A percentile compares a stretch with the other conserved stretches of the same genome.
phyloP scores from a whole-genome alignment of 192 early-diverging fungal genomes.

The Rhizoclosmatium sp. region DNA sequence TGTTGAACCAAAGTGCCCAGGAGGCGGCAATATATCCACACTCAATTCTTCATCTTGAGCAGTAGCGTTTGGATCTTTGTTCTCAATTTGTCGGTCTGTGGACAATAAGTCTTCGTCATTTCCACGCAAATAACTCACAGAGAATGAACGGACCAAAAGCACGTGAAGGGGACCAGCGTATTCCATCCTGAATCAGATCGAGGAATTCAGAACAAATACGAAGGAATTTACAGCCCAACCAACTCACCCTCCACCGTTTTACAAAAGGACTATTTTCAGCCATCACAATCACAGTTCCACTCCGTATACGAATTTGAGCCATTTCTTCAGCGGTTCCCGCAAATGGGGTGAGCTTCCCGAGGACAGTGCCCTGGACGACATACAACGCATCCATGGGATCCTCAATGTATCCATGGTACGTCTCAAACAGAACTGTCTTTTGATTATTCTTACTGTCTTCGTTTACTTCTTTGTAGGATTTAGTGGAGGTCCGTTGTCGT shows the following conservation, averaged over 20 bases:
- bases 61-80: too few species aligned
- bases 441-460: too few species aligned
- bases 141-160: not conserved
- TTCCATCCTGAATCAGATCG: not conserved
- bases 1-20: too few species aligned
- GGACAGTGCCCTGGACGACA: not conserved
- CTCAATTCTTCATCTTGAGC: too few species aligned
- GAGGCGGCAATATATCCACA: too few species aligned
- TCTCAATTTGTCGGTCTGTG: too few species aligned
- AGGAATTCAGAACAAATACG: not conserved
- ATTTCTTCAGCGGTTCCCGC: not conserved
- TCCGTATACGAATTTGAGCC: not conserved
- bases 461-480: too few species aligned
- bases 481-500: too few species aligned
- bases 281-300: not conserved
- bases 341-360: not conserved
- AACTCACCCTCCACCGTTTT: slow-evolving; percentile 1
- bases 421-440: not conserved
- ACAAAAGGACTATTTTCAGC: not conserved
- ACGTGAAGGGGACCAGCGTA: not conserved
- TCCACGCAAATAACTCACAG: not conserved
- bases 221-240: too few species aligned
- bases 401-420: not conserved
- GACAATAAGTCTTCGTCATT: too few species aligned
- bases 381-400: not conserved